Base-by-base conservation (phyloP, 257 asterid species). In the Solanum microdontum region DNA sequence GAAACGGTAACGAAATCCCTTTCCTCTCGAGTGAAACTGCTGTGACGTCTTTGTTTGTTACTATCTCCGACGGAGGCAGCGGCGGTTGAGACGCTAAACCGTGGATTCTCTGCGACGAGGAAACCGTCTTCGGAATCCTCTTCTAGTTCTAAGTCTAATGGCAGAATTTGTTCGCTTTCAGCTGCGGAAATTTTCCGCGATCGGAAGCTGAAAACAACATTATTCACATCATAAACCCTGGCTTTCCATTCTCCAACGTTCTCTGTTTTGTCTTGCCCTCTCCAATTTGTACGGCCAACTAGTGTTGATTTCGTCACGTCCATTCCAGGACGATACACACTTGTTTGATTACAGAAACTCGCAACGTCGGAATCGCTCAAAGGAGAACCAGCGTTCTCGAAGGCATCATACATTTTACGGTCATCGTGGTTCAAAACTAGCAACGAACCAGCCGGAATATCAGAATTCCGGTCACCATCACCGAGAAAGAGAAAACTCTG, bases 251-350 rank as follows among this genome's bases (percentile, higher is more conserved):
- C 94, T 2, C 99, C 98, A 4, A 97, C 95, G 11, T 13, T 95
- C 58, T 97, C 99, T 23, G 69, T 88, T 87, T 97, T 97, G 84
- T 94, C 99, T 82, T 95, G 98, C 66, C 95, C 90, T 84, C 98
- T 93, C 99, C 99, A 97, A 88, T 97, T 97, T 26, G 96, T 97
- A 8, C 98, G 95, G 87, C 97, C 88, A 72, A 95, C 83, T 23
- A 97, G 89, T 86, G 93, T 95, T 19, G 99, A 98, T 84, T 88
- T 94, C 0, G 99, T 95, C 40, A 97, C 99, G 89, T 97, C 99
- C 96, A 95, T 94, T 69, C 99, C 99, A 0, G 99, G 99, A 4
- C 99, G 94, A 76, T 95, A 92, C 11, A 97, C 96, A 88, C 97
- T 95, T 34, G 98, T 97, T 87, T 94, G 98, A 12, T 92, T 91